phyloP scores from a whole-genome alignment of 1,284 basidiomycete genomes.

The Tilletia setariae region DNA sequence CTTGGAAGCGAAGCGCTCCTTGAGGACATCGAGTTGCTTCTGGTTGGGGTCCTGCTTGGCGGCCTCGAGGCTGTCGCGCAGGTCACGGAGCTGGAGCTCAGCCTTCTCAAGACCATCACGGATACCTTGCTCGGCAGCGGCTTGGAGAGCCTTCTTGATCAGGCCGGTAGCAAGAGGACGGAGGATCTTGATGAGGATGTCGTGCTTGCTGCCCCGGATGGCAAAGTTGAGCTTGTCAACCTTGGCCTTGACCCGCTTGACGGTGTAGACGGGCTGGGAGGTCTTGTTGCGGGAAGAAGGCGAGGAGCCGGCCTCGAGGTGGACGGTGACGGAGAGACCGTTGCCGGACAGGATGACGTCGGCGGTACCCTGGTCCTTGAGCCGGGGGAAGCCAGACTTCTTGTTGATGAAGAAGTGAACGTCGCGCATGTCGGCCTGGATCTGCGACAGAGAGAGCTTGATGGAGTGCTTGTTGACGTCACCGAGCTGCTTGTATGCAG shows the following conservation, averaged over 20 bases:
- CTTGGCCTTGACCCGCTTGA: conserved; percentile 73
- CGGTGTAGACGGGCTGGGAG: conserved; percentile 64
- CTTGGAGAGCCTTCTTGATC: conserved; percentile 86
- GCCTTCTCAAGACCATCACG: conserved; percentile 77
- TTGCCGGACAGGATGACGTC: conserved; percentile 82
- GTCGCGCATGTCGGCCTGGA: conserved; percentile 91
- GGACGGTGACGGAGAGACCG: conserved; percentile 62
- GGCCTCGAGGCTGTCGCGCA: conserved; percentile 68
- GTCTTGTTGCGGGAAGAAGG: conserved; percentile 38
- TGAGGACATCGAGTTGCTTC: conserved; percentile 64
- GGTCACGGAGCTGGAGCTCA: conserved; percentile 78
- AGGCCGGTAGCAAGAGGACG: conserved; percentile 58
- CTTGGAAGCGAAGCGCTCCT: conserved; percentile 62
- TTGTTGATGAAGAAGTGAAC: conserved; percentile 70
- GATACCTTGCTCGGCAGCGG: conserved; percentile 74
- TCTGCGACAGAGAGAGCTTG: conserved; percentile 62
- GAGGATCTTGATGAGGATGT: conserved; percentile 80
- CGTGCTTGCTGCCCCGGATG: conserved; percentile 86
- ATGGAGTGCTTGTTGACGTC: conserved; percentile 43
- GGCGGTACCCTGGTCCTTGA: conserved; percentile 84
- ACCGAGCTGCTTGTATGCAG: conserved; percentile 37
- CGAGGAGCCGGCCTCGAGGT: conserved; percentile 64
- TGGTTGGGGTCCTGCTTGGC: conserved; percentile 15
- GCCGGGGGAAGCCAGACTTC: conserved; percentile 68
- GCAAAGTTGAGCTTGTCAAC: conserved; percentile 81